Base-by-base conservation (phyloP, 805 yeast species). In the Candida ipomoeae region DNA sequence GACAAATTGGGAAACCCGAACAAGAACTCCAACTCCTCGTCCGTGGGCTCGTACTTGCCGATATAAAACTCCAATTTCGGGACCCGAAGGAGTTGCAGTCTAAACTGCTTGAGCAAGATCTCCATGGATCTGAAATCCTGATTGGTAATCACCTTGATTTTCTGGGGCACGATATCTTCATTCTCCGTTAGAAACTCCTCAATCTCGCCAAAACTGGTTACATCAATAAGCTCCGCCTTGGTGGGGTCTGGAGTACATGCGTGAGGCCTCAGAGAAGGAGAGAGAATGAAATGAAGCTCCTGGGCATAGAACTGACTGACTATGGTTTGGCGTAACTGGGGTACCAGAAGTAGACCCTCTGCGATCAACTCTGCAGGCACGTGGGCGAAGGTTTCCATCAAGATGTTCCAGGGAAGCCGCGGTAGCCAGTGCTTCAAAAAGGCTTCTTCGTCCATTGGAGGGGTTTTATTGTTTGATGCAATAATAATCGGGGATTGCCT, bases 271-370 rank as follows among this genome's bases (percentile, higher is more conserved):
- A 56, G 57, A 1, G 67, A 58, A 2, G 75, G 74, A 8, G 68
- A 56, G 10, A 71, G 54, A 2, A 68, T 55, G 26, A 70, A 64
- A 48, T 70, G 74, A 6, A 71, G 23, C 37, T 71, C 74, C 40
- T 61, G 60, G 45, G 56, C 34, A 56, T 60, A 71, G 54, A 59
- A 67, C 15, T 58, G 58, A 5, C 62, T 58, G 14, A 66, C 55
- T 31, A 71, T 56, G 21, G 63, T 44, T 3, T 48, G 44, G 40
- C 71, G 59, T 5, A 69, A 50, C 17, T 44, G 41, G 11, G 61
- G 61, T 8, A 52, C 58, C 15, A 43, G 31, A 18, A 55, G 45
- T 14, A 57, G 50, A 5, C 40, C 46, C 14, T 56, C 58, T 10
- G 36, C 37, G 17, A 57, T 46, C n/a, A 46, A 39, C 3, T 49